Percentiles rank a stretch among this genome's conserved stretches.
Conservation (phyloP, 192 early-diverging fungal species). For the Backusella mclennaniae region DNA sequence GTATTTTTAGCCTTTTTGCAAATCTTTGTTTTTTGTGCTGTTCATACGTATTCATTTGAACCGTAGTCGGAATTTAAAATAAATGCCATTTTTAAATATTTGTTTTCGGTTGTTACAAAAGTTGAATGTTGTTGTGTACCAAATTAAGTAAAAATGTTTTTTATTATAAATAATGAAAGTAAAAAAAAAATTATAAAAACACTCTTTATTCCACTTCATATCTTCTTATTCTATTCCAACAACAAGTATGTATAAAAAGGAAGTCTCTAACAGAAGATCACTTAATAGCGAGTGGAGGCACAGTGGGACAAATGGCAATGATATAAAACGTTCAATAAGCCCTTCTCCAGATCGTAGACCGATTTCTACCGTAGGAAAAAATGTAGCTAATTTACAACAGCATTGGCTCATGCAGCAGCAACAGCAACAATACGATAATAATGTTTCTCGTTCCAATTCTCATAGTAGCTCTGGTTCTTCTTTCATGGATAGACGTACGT, state of each 20-base stretch:
- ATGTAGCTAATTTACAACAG: conserved; percentile 27
- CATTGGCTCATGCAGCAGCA: conserved; percentile 24
- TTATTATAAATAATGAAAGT: neutral
- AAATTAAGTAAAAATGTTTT: neutral
- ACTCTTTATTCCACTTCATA: neutral
- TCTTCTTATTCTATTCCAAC: neutral
- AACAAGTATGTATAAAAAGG: conserved; percentile 4
- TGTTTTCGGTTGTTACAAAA: conserved; percentile 5
- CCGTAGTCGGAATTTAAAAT: neutral
- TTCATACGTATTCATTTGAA: no score
- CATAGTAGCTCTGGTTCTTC: neutral
- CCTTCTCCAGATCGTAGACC: neutral
- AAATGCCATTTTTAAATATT: neutral
- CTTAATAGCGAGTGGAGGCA: neutral
- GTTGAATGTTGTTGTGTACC: neutral
- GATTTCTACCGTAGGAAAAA: conserved; percentile 12
- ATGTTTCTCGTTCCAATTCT: neutral
- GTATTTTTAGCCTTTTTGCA: no score
- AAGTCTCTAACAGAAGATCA: neutral
- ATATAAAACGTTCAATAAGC: neutral
- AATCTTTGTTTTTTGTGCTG: no score
- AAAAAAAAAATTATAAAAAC: neutral
- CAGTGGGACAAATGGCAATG: neutral
- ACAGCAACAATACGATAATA: neutral
- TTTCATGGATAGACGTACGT: neutral